Evolutionary conservation across 768 basidiomycete genomes (phyloP).

Genomic region (Hysterangium stoloniferum): DNA sequence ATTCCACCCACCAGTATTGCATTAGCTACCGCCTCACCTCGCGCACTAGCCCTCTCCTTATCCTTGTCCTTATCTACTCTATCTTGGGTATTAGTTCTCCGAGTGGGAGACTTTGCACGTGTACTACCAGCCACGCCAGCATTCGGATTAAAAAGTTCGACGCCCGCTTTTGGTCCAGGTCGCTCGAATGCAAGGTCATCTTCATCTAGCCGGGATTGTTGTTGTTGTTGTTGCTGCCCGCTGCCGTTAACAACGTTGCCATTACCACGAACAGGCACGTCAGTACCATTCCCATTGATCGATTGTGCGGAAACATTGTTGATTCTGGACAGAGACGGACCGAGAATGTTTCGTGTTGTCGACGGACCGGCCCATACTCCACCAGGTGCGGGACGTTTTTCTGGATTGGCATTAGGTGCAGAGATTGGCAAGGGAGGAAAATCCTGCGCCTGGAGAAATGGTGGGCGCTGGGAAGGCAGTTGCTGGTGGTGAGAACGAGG

Average conservation of each 20-base stretch:
- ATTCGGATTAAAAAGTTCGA: conserved; percentile 31
- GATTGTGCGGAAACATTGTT: background rate
- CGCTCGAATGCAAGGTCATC: conserved; percentile 40
- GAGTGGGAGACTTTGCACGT: conserved; percentile 28
- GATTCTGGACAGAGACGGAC: conserved; percentile 18
- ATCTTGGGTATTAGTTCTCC: conserved; percentile 19
- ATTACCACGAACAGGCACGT: conserved; percentile 20
- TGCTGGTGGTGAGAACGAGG: conserved; percentile 47
- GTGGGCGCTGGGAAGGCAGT: conserved; percentile 25
- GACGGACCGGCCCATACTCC: conserved; percentile 69
- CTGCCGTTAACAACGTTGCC: conserved; percentile 14
- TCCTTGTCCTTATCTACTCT: conserved; percentile 18
- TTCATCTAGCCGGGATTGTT: conserved; percentile 33
- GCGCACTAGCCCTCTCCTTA: conserved; percentile 23
- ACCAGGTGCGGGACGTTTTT: conserved; percentile 35
- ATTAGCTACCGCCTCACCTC: conserved; percentile 28
- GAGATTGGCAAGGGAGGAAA: conserved; percentile 55
- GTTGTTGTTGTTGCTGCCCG: conserved; percentile 1
- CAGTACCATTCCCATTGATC: conserved; percentile 12
- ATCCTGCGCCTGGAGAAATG: conserved; percentile 48
- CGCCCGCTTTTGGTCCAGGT: conserved; percentile 37
- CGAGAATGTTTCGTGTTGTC: conserved; percentile 43
- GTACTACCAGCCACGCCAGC: conserved; percentile 17
- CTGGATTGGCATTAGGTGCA: conserved; percentile 17
- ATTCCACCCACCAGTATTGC: conserved; percentile 33